These are phyloP conservation scores for Sabuloglossum arenarium DNA, from an alignment of 495 filamentous ascomycete species.

Conservation along the genomic window DNA sequence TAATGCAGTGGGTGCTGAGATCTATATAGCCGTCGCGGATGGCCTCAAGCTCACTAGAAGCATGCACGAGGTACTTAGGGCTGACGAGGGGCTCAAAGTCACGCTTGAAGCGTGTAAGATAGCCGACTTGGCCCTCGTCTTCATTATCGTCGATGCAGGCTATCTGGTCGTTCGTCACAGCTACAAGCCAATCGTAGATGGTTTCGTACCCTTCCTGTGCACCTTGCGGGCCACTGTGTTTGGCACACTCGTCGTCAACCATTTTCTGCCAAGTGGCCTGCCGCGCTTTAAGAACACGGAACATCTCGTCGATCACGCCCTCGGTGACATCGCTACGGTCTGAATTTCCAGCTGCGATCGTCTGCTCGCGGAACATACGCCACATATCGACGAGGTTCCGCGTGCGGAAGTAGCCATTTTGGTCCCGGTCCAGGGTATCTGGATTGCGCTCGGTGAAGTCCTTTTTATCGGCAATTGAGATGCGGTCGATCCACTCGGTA, in stretches of 20 bases:
- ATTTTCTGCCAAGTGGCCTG: conserved; percentile 73
- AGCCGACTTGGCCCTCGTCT: conserved; percentile 46
- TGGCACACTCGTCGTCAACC: conserved; percentile 65
- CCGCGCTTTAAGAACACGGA: conserved; percentile 57
- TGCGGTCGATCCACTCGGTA: conserved; percentile 93
- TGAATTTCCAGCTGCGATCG: conserved; percentile 58
- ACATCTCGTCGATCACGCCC: conserved; percentile 87
- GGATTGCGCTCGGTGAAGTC: conserved; percentile 58
- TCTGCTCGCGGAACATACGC: conserved; percentile 88
- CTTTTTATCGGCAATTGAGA: conserved; percentile 56
- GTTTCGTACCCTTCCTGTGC: conserved; percentile 53
- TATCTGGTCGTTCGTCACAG: conserved; percentile 97
- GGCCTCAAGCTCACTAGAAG: conserved; percentile 45
- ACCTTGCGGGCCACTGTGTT: conserved; percentile 34
- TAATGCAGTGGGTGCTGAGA: conserved; percentile 73
- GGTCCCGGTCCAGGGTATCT: conserved; percentile 64
- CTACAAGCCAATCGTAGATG: conserved; percentile 83
- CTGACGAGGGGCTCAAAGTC: conserved; percentile 63
- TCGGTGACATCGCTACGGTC: conserved; percentile 71
- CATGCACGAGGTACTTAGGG: conserved; percentile 50
- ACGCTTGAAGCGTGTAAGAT: conserved; percentile 60
- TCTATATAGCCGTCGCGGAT: conserved; percentile 86
- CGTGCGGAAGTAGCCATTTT: conserved; percentile 73
- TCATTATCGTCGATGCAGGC: conserved; percentile 82
- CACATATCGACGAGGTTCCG: conserved; percentile 85